These are phyloP conservation scores for Triadica sebifera DNA, from an alignment of 345 rosid genomes.

Conservation along the genomic window DNA sequence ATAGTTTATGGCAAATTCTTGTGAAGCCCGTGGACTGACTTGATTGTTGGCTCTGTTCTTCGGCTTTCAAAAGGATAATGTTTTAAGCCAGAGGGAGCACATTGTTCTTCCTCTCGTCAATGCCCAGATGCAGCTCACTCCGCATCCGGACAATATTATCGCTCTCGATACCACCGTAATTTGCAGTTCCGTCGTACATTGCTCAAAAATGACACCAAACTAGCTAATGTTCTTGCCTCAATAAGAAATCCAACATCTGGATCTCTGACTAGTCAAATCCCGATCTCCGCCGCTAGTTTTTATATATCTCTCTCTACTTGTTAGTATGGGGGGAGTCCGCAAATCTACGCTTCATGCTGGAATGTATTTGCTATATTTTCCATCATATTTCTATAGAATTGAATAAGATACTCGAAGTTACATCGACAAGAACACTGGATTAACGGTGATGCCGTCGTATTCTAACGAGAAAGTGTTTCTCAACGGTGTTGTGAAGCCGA, in stretches of 20 bases:
- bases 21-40: slow-evolving; percentile 86
- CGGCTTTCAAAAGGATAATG: slow-evolving; percentile 78
- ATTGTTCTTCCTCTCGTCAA: slow-evolving; percentile 88
- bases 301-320: slow-evolving; percentile 64
- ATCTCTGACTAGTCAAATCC: slow-evolving; percentile 56
- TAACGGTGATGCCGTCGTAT: slow-evolving; percentile 68
- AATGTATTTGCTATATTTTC: slow-evolving; percentile 79
- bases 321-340: slow-evolving; percentile 93
- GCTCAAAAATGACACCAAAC: slow-evolving; percentile 64
- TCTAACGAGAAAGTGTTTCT: slow-evolving; percentile 76
- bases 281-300: slow-evolving; percentile 73
- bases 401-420: slow-evolving; percentile 73
- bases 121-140: slow-evolving; percentile 95
- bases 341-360: slow-evolving; percentile 83
- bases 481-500: slow-evolving; percentile 75
- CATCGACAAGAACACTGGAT: slow-evolving; percentile 86
- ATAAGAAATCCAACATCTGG: slow-evolving; percentile 82
- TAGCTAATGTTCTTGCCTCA: slow-evolving; percentile 88
- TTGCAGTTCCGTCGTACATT: slow-evolving; percentile 69
- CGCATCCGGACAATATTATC: slow-evolving; percentile 87
- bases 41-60: slow-evolving; percentile 84
- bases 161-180: slow-evolving; percentile 68
- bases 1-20: too few relatives aligned
- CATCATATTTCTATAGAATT: slow-evolving; percentile 93
- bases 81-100: slow-evolving; percentile 90